Evolutionary conservation across 768 basidiomycete genomes (phyloP).

Genomic region (Gloeopeniophorella convolvens): DNA sequence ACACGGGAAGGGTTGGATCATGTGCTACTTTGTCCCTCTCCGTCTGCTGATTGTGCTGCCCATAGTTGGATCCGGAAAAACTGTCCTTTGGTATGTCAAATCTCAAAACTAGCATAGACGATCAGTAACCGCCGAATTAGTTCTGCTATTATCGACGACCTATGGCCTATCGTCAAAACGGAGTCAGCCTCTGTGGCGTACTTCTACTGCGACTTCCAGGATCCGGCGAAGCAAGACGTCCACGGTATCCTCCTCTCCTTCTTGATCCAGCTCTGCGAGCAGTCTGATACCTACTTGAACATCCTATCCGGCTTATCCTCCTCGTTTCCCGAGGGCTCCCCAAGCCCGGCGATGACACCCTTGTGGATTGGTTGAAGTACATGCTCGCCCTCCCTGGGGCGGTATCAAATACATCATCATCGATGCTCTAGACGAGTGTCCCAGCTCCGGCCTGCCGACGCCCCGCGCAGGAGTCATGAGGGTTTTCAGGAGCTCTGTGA

Average conservation of each 20-base stretch:
- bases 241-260: neutral
- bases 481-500: neutral
- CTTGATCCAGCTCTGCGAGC: neutral
- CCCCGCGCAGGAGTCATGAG: neutral
- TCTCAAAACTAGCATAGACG: neutral
- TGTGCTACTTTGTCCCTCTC: neutral
- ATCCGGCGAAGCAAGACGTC: neutral
- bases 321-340: neutral
- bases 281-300: neutral
- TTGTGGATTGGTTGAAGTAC: neutral
- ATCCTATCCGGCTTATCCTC: neutral
- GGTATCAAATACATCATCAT: neutral
- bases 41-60: neutral
- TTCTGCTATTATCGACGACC: neutral
- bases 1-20: slow-evolving; percentile 3
- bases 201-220: neutral
- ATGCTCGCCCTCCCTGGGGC: neutral
- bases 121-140: neutral
- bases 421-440: slow-evolving; percentile 4
- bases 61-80: slow-evolving; percentile 6
- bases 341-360: neutral
- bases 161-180: neutral
- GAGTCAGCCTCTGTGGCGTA: neutral
- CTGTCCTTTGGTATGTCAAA: neutral
- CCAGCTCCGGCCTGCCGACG: neutral